Evolutionary conservation across 2,329 filamentous ascomycete species (phyloP).

Genomic region (Zalaria sp.): DNA sequence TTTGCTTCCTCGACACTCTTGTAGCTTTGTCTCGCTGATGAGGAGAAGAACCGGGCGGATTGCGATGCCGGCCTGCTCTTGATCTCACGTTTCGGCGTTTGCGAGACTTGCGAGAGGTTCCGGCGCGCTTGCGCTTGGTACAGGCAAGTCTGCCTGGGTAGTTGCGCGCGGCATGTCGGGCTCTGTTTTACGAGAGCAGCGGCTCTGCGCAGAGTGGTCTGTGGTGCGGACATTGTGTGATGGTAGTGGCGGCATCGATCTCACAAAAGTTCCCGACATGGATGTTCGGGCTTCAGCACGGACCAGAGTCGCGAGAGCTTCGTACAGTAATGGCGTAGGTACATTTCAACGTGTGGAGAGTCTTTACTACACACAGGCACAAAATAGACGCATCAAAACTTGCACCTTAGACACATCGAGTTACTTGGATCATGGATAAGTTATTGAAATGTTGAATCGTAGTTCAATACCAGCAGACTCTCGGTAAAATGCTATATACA

Average conservation of each 20-base stretch:
- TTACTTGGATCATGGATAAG: no score
- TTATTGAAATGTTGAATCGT: no score
- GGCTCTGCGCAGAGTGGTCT: conserved; percentile 1
- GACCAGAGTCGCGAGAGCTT: no score
- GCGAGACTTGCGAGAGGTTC: background rate
- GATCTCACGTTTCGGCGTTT: background rate
- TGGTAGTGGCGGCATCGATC: background rate
- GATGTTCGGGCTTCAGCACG: no score
- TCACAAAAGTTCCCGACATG: no score
- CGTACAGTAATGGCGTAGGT: no score
- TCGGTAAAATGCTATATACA: no score
- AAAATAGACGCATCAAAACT: no score
- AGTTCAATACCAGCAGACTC: no score
- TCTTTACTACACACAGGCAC: no score
- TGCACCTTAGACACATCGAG: no score
- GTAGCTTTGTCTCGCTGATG: conserved; percentile 11
- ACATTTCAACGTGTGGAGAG: no score
- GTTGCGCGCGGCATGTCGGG: conserved; percentile 2
- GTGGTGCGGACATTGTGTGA: conserved; percentile 3
- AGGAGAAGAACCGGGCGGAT: conserved; percentile 12
- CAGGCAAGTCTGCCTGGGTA: background rate
- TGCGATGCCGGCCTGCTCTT: conserved; percentile 1
- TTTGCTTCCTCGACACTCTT: conserved; percentile 32
- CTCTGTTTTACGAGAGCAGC: background rate
- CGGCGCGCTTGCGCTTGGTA: background rate